A percentile compares a stretch with the other conserved stretches of the same genome.
phyloP scores from a whole-genome alignment of 2,329 filamentous ascomycete genomes.

The Sarocladiaceae sp. region DNA sequence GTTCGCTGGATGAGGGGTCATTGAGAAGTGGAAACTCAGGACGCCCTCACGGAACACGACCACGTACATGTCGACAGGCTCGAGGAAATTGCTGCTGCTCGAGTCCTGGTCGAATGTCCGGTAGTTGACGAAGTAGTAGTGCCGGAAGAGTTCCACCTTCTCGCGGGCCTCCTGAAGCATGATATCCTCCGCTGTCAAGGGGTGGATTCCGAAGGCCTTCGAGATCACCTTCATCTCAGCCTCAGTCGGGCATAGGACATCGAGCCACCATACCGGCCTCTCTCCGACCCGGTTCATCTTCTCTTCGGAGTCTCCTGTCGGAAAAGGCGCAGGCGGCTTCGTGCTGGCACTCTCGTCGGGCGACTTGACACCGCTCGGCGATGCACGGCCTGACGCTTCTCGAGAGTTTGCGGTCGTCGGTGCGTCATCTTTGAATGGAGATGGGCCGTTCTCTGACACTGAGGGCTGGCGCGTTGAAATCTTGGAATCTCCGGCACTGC shows the following conservation, averaged over 20 bases:
- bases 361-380: slow-evolving; percentile 41
- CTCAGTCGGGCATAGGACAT: slow-evolving; percentile 86
- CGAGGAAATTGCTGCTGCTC: slow-evolving; percentile 82
- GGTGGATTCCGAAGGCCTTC: slow-evolving; percentile 93
- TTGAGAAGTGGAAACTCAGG: slow-evolving; percentile 94
- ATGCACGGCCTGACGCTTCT: slow-evolving; percentile 40
- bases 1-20: slow-evolving; percentile 93
- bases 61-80: slow-evolving; percentile 96
- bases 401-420: background rate
- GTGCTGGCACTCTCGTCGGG: slow-evolving; percentile 22
- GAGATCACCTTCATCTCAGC: slow-evolving; percentile 92
- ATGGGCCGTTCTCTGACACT: slow-evolving; percentile 22
- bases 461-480: slow-evolving; percentile 43
- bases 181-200: slow-evolving; percentile 92
- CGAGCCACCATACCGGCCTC: slow-evolving; percentile 93
- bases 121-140: slow-evolving; percentile 99
- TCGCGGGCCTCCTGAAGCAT: slow-evolving; percentile 96
- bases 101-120: slow-evolving; percentile 95
- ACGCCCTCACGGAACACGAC: slow-evolving; percentile 95
- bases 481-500: slow-evolving; percentile 36
- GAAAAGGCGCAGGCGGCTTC: background rate
- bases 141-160: slow-evolving; percentile 94
- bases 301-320: slow-evolving; percentile 17
- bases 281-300: slow-evolving; percentile 64
- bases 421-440: slow-evolving; percentile 14